Percentiles rank a stretch among this genome's conserved stretches.
Conservation (phyloP, 495 filamentous ascomycete species). For the Pyronema omphalodes region DNA sequence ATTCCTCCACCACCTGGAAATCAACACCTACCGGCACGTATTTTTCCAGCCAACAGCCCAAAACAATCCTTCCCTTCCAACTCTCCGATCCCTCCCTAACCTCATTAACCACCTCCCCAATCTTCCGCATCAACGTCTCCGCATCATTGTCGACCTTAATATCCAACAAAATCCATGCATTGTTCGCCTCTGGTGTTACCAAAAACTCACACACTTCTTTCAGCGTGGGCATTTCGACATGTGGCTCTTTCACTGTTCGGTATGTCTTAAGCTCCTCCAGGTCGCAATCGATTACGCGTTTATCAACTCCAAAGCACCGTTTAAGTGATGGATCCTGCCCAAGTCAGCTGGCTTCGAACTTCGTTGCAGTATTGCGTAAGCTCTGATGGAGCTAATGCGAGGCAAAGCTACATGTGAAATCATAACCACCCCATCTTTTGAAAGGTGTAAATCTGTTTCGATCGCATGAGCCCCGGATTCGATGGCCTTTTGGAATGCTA, state of each 20-base stretch:
- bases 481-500: conserved; percentile 54
- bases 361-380: background rate
- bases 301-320: conserved; percentile 55
- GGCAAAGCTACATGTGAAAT: conserved; percentile 50
- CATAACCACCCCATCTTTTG: conserved; percentile 67
- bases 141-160: conserved; percentile 72
- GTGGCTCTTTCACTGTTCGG: conserved; percentile 46
- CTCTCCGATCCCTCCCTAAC: conserved; percentile 31
- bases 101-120: conserved; percentile 40
- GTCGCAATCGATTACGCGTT: conserved; percentile 54
- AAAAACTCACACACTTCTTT: conserved; percentile 60
- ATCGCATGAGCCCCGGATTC: conserved; percentile 58
- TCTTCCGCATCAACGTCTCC: conserved; percentile 44
- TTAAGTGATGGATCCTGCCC: conserved; percentile 52
- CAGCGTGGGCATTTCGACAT: conserved; percentile 53
- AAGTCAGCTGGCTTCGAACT: background rate
- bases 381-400: too few relatives aligned
- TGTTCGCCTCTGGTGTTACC: conserved; percentile 31
- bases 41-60: conserved; percentile 54
- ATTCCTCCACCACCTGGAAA: background rate
- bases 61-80: conserved; percentile 54
- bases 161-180: conserved; percentile 70
- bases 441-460: conserved; percentile 69
- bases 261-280: conserved; percentile 53
- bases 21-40: conserved; percentile 15